These are phyloP conservation scores for Fusarium oxysporum DNA, from an alignment of 2,329 filamentous ascomycete genomes.

Conservation along the genomic window DNA sequence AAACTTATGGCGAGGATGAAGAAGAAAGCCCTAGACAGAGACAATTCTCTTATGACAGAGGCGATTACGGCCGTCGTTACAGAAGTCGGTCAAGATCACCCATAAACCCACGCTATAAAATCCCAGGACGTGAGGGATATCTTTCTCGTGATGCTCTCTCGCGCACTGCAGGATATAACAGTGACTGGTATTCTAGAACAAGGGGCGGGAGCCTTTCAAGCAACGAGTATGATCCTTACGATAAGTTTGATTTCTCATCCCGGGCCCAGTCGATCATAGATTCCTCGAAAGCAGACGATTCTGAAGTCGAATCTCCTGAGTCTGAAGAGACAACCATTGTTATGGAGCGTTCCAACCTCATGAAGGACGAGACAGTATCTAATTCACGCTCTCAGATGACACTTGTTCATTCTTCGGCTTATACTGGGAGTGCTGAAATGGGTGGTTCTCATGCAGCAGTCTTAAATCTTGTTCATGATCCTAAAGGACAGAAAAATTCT, in stretches of 20 bases:
- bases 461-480: constrained; percentile 52
- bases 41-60: neutral
- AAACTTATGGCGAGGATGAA: constrained; percentile 20
- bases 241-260: constrained; percentile 46
- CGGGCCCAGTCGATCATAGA: constrained; percentile 36
- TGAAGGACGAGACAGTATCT: constrained; percentile 24
- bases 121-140: neutral
- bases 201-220: constrained; percentile 29
- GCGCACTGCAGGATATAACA: constrained; percentile 5
- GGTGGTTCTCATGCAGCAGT: constrained; percentile 51
- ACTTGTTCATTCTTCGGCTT: constrained; percentile 50
- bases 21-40: neutral
- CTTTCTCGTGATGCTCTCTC: constrained; percentile 5
- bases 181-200: constrained; percentile 1
- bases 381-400: constrained; percentile 33
- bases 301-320: constrained; percentile 47
- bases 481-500: constrained; percentile 47
- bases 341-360: constrained; percentile 16
- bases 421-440: constrained; percentile 53
- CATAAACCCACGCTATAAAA: constrained; percentile 6
- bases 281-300: constrained; percentile 44
- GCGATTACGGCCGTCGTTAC: neutral
- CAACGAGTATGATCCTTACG: constrained; percentile 47
- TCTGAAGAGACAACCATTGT: constrained; percentile 38
- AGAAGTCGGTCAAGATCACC: constrained; percentile 25